A percentile compares a stretch with the other conserved stretches of the same genome.
Conservation (phyloP, 208 protist species). For the Trypanosoma theileri region DNA sequence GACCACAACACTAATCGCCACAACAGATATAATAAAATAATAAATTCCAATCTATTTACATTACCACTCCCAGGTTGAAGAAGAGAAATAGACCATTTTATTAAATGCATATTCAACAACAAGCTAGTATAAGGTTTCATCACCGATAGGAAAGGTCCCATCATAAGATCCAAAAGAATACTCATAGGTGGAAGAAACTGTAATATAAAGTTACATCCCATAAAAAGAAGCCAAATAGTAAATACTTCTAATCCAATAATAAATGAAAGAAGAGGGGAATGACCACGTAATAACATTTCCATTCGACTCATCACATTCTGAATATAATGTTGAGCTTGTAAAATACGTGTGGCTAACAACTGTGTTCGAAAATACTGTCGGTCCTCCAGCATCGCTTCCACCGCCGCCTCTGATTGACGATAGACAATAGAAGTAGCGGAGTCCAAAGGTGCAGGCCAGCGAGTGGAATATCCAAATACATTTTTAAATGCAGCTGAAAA, state of each 20-base stretch:
- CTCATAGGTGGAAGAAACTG: constrained; percentile 23
- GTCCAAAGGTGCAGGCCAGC: constrained; percentile 12
- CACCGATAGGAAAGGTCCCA: neutral
- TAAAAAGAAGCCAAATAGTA: constrained; percentile 8
- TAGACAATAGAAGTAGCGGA: constrained; percentile 40
- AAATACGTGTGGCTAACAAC: constrained; percentile 41
- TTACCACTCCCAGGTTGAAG: constrained; percentile 9
- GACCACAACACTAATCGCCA: constrained; percentile 38
- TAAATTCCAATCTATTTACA: constrained; percentile 34
- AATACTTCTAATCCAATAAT: constrained; percentile 32
- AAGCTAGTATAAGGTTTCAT: neutral
- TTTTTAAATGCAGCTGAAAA: constrained; percentile 1
- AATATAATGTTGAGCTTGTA: constrained; percentile 43
- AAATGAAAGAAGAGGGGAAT: constrained; percentile 55
- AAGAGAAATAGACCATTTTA: constrained; percentile 7
- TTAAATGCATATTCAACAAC: neutral
- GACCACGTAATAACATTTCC: constrained; percentile 39
- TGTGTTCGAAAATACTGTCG: constrained; percentile 45
- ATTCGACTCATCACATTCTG: constrained; percentile 44
- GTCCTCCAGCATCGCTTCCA: constrained; percentile 38
- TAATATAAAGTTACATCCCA: constrained; percentile 22
- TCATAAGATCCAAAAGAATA: constrained; percentile 18
- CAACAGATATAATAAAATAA: constrained; percentile 44
- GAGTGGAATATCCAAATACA: constrained; percentile 18
- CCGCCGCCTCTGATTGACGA: constrained; percentile 39